These are phyloP conservation scores for Pythium dissotocum DNA, from an alignment of 352 stramenopile species.

Conservation along the genomic window DNA sequence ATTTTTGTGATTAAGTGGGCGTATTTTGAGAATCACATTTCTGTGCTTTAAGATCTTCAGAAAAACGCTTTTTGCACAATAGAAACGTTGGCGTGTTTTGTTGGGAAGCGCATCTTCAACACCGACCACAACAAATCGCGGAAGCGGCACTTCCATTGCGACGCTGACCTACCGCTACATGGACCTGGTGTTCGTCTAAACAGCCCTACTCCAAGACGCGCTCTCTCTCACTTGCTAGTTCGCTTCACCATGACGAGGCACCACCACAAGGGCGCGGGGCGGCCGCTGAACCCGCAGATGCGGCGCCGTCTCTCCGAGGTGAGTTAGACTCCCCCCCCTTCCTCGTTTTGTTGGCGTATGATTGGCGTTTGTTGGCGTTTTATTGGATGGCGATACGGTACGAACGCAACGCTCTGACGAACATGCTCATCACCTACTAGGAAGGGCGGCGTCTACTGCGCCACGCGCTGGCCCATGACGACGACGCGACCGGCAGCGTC, in stretches of 20 bases:
- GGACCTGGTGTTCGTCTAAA: neutral
- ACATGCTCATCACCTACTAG: conserved; percentile 13
- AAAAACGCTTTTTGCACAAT: conserved; percentile 2
- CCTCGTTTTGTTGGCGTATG: neutral
- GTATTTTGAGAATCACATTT: neutral
- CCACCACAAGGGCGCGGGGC: conserved; percentile 76
- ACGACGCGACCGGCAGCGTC: conserved; percentile 22
- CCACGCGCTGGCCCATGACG: conserved; percentile 48
- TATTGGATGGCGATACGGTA: neutral
- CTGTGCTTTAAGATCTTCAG: neutral
- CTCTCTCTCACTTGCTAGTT: neutral
- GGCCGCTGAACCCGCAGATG: conserved; percentile 27
- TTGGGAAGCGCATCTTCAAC: neutral
- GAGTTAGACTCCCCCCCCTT: neutral
- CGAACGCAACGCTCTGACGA: neutral
- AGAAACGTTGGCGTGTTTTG: neutral
- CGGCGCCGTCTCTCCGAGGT: conserved; percentile 43
- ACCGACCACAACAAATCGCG: neutral
- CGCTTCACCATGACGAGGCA: conserved; percentile 13
- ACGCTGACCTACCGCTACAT: neutral
- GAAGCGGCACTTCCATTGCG: neutral
- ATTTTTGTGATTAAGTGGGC: too few species aligned
- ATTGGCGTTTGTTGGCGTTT: neutral
- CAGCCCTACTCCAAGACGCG: neutral
- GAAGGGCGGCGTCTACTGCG: conserved; percentile 57